Evolutionary conservation across 192 early-diverging fungal species (phyloP), one percentile per base, ranked within the genome.

Genomic region (Pilobolus umbonatus): DNA sequence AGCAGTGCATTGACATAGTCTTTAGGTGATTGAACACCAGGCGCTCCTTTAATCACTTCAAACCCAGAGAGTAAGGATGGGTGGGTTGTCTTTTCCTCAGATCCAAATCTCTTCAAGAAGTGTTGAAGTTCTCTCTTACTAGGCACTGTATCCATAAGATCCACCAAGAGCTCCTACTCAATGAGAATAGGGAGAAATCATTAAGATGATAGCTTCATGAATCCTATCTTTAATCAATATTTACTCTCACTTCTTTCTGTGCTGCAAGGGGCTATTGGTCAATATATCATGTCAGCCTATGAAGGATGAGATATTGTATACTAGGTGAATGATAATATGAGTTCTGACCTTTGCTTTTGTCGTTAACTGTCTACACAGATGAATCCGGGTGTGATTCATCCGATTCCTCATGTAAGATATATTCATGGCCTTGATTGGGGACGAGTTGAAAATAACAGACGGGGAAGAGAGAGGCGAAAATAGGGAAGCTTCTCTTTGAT

Each of bases 101-200:
- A 38, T 10, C 67, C 47, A 49, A 82, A 84, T 51, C 72, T 64
- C 51, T 80, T 79, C 17, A 88, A 52, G 39, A 84, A 88, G 28
- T 80, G 79, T n/a, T 73, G 71, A 1, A 80, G 71, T 60, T 88
- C 86, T 15, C 84, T 71, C 58, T 80, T 78, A 12, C 79, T 81
- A 5, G 85, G 86, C 24, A 73, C 29, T 0, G 83, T 78, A 47
- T 65, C 68, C 70, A 88, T 76, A 35, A 88, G 72, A 55, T 83
- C 77, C 28, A 79, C 68, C 43, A 88, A 74, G 22, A 88, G 66
- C 32, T 85, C 75, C 83, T 84, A 42, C 5, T 4, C 6, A 12
- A 42, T 12, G n/a, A n/a, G n/a, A n/a, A n/a, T n/a, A n/a, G n/a
- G n/a, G 19, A 42, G 8, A 17, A 17, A 42, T 2, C 5, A 10